Base-by-base conservation (phyloP, 208 protist species). In the Crithidia bombi region DNA sequence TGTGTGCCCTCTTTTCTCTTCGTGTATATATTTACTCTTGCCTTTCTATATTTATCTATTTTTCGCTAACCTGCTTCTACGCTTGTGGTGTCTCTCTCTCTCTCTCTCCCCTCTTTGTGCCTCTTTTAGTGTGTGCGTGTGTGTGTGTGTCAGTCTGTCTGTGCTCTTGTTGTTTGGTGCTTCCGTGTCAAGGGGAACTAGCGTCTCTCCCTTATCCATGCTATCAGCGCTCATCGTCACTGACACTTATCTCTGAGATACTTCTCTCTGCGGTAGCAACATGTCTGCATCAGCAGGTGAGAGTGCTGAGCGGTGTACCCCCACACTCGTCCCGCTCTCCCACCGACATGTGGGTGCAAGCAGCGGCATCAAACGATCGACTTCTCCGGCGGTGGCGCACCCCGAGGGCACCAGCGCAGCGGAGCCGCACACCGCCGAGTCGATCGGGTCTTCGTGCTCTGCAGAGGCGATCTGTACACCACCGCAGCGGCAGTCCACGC, bases 401-500 rank as follows among this genome's bases (percentile, higher is more conserved):
- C 43, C 58, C 1, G 58, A 35, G 39, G 26, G n/a, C 58, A 28
- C 2, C 44, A 15, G 39, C 21, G 57, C 23, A 5, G 25, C 41
- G 12, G 38, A 2, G 26, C 19, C 15, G 15, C 36, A 11, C 39
- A 51, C 5, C 28, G 12, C 57, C 28, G n/a, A 5, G 41, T 57
- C 46, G 0, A 23, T 58, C 12, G 36, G 35, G 19, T 35, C 30
- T 19, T 26, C 55, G 12, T 69, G 38, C 36, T 57, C 55, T 19
- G 71, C 39, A 12, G 71, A 61, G 56, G 41, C 7, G 15, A 28
- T 38, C 2, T 10, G n/a, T 32, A 61, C 64, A 0, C 71, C 46
- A 10, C 63, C 52, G 46, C 49, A 23, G 38, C 57, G 57, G 41
- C 64, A 47, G 47, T 46, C 59, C 14, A 61, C 49, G 30, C 71